Percentiles rank a stretch among this genome's conserved stretches.
Conservation (phyloP, 2,329 filamentous ascomycete genomes). For the Knoxdaviesia proteae region DNA sequence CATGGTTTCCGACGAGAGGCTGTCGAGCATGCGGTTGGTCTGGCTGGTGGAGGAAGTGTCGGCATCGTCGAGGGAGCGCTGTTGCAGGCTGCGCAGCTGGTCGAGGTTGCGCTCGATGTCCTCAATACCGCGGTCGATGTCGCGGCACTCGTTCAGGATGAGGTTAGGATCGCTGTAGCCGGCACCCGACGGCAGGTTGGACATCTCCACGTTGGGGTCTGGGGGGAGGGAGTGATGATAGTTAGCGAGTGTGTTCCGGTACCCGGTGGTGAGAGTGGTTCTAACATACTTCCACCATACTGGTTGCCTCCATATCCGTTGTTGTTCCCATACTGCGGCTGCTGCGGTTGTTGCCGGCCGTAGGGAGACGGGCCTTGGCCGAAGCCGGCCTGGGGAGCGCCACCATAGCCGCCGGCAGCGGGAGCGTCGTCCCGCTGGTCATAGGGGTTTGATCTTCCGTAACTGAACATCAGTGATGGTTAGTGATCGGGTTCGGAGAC, state of each 20-base stretch:
- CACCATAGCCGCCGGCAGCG: conserved; percentile 16
- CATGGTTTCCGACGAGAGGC: conserved; percentile 62
- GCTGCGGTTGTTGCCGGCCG: not conserved
- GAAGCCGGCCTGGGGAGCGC: conserved; percentile 10
- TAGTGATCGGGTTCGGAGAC: not conserved
- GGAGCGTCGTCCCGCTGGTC: conserved; percentile 26
- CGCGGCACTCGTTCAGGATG: conserved; percentile 67
- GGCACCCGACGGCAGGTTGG: conserved; percentile 4
- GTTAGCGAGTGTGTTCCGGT: not conserved
- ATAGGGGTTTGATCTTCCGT: conserved; percentile 26
- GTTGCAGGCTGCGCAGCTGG: conserved; percentile 50
- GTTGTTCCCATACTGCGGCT: conserved; percentile 7
- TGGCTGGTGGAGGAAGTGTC: conserved; percentile 48
- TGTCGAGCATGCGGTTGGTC: conserved; percentile 49
- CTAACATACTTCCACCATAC: conserved; percentile 3
- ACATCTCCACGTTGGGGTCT: conserved; percentile 5
- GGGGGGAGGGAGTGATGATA: too few species aligned
- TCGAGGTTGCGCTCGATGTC: conserved; percentile 52
- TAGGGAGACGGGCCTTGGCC: conserved; percentile 11
- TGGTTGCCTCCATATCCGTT: conserved; percentile 17
- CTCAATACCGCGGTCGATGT: conserved; percentile 59
- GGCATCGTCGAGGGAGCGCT: conserved; percentile 51
- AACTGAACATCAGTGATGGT: conserved; percentile 1
- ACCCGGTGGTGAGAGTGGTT: conserved; percentile 1
- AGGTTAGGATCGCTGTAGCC: conserved; percentile 40